Conservation (phyloP, 371 early-diverging fungal species). For the Lichtheimia ornata region DNA sequence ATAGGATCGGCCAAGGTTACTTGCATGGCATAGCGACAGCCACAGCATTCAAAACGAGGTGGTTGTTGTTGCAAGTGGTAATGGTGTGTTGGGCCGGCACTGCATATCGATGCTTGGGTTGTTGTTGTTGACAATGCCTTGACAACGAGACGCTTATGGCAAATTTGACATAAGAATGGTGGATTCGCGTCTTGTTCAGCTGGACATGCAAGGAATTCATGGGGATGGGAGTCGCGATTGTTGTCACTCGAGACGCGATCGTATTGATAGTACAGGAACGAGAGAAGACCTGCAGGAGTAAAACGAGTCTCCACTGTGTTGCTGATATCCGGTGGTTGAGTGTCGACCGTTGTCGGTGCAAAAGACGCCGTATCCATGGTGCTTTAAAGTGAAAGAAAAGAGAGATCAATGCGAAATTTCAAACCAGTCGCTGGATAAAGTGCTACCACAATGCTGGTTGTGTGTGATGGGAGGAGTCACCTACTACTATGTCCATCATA, state of each 20-base stretch:
- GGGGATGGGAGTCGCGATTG: constrained; percentile 2
- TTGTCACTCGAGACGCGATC: not conserved
- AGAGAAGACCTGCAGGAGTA: not conserved
- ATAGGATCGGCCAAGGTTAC: not conserved
- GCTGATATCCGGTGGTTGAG: too few relatives aligned
- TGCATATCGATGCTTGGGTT: too few relatives aligned
- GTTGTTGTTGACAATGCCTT: too few relatives aligned
- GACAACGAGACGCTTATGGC: not conserved
- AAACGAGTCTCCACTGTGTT: not conserved
- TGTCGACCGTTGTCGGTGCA: too few relatives aligned
- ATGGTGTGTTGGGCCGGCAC: not conserved
- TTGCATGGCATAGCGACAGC: not conserved
- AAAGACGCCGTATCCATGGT: too few relatives aligned
- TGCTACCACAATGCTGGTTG: too few relatives aligned
- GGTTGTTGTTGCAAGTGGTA: not conserved
- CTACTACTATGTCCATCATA: too few relatives aligned
- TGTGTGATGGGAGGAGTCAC: too few relatives aligned
- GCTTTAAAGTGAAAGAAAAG: too few relatives aligned
- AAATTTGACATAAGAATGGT: not conserved
- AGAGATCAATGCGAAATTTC: too few relatives aligned
- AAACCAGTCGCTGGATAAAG: too few relatives aligned
- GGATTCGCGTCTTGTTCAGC: not conserved
- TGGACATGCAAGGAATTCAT: constrained; percentile 1
- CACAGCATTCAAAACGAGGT: constrained; percentile 8
- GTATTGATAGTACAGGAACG: not conserved